A percentile compares a stretch with the other conserved stretches of the same genome.
These are phyloP conservation scores for Fonsecaea multimorphosa DNA, from an alignment of 2,329 filamentous ascomycete species.

Conservation along the genomic window DNA sequence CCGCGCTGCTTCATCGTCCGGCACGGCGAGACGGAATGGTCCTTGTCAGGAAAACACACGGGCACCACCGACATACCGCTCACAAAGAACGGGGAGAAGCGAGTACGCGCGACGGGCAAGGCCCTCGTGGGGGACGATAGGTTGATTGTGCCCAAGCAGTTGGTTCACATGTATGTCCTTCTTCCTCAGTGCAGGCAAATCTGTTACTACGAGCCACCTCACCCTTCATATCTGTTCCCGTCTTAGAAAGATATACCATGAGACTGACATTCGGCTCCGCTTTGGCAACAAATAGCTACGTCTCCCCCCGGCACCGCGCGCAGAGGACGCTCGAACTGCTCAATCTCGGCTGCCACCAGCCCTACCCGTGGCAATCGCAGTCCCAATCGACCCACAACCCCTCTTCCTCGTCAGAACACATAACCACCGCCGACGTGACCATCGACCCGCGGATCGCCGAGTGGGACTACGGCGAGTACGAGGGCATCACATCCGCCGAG, in stretches of 20 bases:
- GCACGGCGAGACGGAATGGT: slow-evolving; percentile 97
- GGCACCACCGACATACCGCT: slow-evolving; percentile 84
- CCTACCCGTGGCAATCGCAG: slow-evolving; percentile 70
- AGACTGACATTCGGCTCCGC: slow-evolving; percentile 12
- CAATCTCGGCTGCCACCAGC: slow-evolving; percentile 70
- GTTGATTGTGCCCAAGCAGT: slow-evolving; percentile 79
- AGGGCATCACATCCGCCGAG: slow-evolving; percentile 75
- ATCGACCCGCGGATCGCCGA: slow-evolving; percentile 76
- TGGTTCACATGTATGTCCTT: slow-evolving; percentile 75
- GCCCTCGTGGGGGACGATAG: slow-evolving; percentile 84
- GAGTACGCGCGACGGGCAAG: slow-evolving; percentile 75
- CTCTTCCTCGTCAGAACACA: slow-evolving; percentile 26
- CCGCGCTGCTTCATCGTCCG: slow-evolving; percentile 82
- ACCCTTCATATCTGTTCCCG: too few relatives aligned
- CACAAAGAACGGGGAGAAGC: slow-evolving; percentile 79
- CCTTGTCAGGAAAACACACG: slow-evolving; percentile 82
- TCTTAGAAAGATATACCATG: too few relatives aligned
- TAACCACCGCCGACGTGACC: slow-evolving; percentile 66
- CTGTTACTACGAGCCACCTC: too few relatives aligned
- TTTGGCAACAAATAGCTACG: slow-evolving; percentile 63
- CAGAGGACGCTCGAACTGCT: slow-evolving; percentile 91
- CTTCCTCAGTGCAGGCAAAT: neutral
- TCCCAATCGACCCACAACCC: slow-evolving; percentile 45
- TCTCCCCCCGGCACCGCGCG: slow-evolving; percentile 83
- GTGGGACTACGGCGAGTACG: slow-evolving; percentile 89